phyloP scores from a whole-genome alignment of 257 asterid genomes.

The Vinca minor region DNA sequence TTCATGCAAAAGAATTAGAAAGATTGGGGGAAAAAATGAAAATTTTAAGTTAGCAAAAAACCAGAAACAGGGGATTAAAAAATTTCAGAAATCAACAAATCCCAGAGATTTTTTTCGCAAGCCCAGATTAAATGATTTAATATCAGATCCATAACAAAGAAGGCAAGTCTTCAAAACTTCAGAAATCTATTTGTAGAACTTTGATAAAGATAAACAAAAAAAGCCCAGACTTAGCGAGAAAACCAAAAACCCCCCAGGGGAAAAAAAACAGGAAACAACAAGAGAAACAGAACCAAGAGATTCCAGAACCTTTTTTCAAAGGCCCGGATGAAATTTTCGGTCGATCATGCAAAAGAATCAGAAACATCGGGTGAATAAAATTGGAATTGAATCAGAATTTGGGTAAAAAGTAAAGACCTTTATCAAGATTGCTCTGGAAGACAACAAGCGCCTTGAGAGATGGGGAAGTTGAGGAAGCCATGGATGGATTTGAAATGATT shows the following conservation, averaged over 20 bases:
- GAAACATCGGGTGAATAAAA: neutral
- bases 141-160: no score
- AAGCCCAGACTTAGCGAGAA: no score
- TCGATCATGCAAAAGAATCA: neutral
- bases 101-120: no score
- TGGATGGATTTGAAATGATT: neutral
- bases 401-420: constrained; percentile 11
- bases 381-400: neutral
- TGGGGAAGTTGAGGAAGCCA: constrained; percentile 20
- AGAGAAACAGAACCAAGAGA: neutral
- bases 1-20: no score
- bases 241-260: neutral
- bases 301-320: neutral
- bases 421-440: constrained; percentile 15
- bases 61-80: no score
- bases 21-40: no score
- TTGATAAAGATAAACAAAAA: no score
- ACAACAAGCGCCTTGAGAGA: constrained; percentile 27
- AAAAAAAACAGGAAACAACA: neutral
- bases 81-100: no score
- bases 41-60: no score
- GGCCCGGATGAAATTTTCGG: constrained; percentile 6
- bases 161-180: no score
- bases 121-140: no score
- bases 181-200: no score